Base-by-base conservation (phyloP, 345 rosid species). In the Gossypioides kirkii region DNA sequence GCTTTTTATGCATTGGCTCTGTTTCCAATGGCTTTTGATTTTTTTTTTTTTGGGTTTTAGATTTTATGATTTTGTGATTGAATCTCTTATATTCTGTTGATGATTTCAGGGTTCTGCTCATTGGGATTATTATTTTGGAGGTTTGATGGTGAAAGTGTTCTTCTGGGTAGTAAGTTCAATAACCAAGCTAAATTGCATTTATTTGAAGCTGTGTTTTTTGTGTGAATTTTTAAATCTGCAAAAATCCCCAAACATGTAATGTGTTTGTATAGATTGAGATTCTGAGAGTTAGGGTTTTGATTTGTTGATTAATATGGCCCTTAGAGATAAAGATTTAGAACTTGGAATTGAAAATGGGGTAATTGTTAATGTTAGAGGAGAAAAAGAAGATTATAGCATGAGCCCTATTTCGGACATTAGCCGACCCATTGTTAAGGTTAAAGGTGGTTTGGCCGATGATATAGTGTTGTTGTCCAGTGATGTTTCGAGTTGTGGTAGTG, bases 261-360 rank as follows among this genome's bases (percentile, higher is more conserved):
- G 60, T 55, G 11, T 55, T 9, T 55, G 60, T 22, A 55, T 9
- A 20, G 72, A 56, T 71, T 76, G 60, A 4, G 62, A 58, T 26
- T 23, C 38, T 26, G 66, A 61, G 55, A 62, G 36, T 68, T 61
- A 18, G 72, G 73, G 23, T 5, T 32, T 32, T 32, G 38, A 32
- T 47, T 8, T 55, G 86, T 87, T 88, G 86, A 73, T 67, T 71
- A 60, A 10, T 5, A 76, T 77, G 64, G 83, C 71, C 60, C 76
- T 76, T 36, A 73, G 69, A 72, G 84, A 53, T 17, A 74, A 72
- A 36, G 89, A 80, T 74, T 76, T 84, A 43, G 89, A 84, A 36
- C 80, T 86, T 75, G 96, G 87, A 83, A 91, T 91, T 25, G 99
- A 95, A 82, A 82, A 77, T 70, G 96, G 97, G 53, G 58, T 73